Evolutionary conservation across 2,329 filamentous ascomycete species (phyloP), one percentile per base, ranked within the genome.

Genomic region (Aphanocladium album): DNA sequence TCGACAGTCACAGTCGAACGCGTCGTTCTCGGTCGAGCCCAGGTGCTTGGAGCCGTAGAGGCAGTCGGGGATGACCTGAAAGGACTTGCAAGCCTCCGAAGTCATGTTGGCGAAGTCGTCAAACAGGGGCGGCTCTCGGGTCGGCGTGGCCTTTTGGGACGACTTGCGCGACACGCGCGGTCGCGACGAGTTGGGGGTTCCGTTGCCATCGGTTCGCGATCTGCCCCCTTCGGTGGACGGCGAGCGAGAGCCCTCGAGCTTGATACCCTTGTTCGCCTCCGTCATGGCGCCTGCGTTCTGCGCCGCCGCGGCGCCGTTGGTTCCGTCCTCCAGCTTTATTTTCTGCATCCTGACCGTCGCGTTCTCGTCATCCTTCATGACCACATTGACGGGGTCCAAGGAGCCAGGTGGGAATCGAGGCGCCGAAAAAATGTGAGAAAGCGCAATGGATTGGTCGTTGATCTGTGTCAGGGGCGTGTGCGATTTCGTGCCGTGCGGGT

Each of bases 1-100:
- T 67, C 84, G 81, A 76, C 95, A 99, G 73, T 99, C 95, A 76
- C 95, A 99, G 75, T 97, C 95, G 74, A 98, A 82, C 62, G 90
- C 79, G 75, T 89, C 93, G 76, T 93, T 90, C 70, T 97, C 93
- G 27, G 95, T 96, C 65, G 89, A 89, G 57, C 95, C 95, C 77
- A 98, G 87, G 66, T 90, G 86, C 74, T 96, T 97, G 66, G 92
- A 91, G 58, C 90, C 91, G 75, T 99, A 99, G 37, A 90, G 88
- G 74, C 93, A 98, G 67, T 91, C 85, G 57, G 87, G 79, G 64
- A 99, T 92, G 56, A 93, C 80, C 66, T 91, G 85, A 68, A 99
- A 99, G 16, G 85, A 85, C 27, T 81, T 78, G 67, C 84, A 87
- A 4, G 95, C 90, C 67, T 95, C 90, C 39, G 80, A 76, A 3